A percentile compares a stretch with the other conserved stretches of the same genome.
These are phyloP conservation scores for Penstemon eatonii DNA, from an alignment of 257 asterid genomes.

Conservation along the genomic window DNA sequence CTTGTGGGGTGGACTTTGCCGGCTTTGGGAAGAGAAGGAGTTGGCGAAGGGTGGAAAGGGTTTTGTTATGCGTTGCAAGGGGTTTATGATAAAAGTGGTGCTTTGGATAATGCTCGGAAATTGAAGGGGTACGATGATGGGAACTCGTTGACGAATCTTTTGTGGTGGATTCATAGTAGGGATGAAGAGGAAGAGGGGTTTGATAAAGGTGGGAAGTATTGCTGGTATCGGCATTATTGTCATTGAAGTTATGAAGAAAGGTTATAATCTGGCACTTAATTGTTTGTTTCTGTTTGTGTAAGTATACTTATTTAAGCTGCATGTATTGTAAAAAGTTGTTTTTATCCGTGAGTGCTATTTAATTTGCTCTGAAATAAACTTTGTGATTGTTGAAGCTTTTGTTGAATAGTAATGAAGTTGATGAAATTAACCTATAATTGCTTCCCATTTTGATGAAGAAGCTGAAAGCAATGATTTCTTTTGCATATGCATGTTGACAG, in stretches of 20 bases:
- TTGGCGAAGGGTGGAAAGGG: slow-evolving; percentile 97
- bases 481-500: background rate
- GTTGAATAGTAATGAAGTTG: slow-evolving; percentile 2
- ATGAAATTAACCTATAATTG: background rate
- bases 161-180: slow-evolving; percentile 93
- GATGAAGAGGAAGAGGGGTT: slow-evolving; percentile 36
- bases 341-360: background rate
- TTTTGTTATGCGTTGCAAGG: slow-evolving; percentile 78
- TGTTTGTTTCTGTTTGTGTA: background rate
- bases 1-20: slow-evolving; percentile 80
- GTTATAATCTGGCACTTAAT: background rate
- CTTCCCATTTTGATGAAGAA: slow-evolving; percentile 5
- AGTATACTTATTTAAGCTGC: slow-evolving; percentile 1
- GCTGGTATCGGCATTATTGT: slow-evolving; percentile 76
- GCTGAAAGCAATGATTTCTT: background rate
- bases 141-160: slow-evolving; percentile 69
- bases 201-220: slow-evolving; percentile 43
- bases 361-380: background rate
- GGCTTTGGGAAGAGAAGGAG: slow-evolving; percentile 76
- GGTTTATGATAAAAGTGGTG: slow-evolving; percentile 58
- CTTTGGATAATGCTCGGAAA: slow-evolving; percentile 46
- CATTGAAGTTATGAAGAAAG: slow-evolving; percentile 36
- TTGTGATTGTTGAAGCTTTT: slow-evolving; percentile 24
- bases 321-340: background rate
- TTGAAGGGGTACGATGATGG: slow-evolving; percentile 81